Evolutionary conservation across 768 basidiomycete species (phyloP).

Genomic region (Trametes cingulata): DNA sequence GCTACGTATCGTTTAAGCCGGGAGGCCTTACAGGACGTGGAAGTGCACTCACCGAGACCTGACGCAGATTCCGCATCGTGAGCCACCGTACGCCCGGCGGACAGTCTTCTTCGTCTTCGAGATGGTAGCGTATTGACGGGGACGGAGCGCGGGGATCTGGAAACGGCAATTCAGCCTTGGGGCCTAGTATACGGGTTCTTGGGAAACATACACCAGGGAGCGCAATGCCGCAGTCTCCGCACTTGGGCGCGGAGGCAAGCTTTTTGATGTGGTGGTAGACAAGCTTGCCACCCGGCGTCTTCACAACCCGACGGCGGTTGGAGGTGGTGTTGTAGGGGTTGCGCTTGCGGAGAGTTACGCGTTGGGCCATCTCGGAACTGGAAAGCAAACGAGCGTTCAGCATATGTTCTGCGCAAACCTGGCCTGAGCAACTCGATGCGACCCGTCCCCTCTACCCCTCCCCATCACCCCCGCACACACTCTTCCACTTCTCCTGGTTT

Average conservation of each 20-base stretch:
- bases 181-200: neutral
- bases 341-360: conserved; percentile 99
- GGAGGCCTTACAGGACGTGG: no score
- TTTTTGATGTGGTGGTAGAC: conserved; percentile 99
- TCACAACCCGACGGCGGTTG: conserved; percentile 91
- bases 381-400: conserved; percentile 22
- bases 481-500: neutral
- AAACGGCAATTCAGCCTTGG: neutral
- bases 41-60: conserved; percentile 77
- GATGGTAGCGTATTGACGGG: conserved; percentile 92
- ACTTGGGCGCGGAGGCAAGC: conserved; percentile 87
- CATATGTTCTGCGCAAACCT: neutral
- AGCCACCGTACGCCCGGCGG: conserved; percentile 94
- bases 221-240: conserved; percentile 96
- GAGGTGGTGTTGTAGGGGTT: conserved; percentile 98
- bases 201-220: conserved; percentile 82
- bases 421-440: neutral
- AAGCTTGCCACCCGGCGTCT: conserved; percentile 98
- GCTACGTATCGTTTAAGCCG: conserved; percentile 42
- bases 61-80: conserved; percentile 93
- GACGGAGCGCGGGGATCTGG: conserved; percentile 93
- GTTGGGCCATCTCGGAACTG: conserved; percentile 82
- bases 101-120: conserved; percentile 99
- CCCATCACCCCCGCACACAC: neutral
- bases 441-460: neutral